Base-by-base conservation (phyloP, 2,329 filamentous ascomycete genomes). In the Zarea fungicola region DNA sequence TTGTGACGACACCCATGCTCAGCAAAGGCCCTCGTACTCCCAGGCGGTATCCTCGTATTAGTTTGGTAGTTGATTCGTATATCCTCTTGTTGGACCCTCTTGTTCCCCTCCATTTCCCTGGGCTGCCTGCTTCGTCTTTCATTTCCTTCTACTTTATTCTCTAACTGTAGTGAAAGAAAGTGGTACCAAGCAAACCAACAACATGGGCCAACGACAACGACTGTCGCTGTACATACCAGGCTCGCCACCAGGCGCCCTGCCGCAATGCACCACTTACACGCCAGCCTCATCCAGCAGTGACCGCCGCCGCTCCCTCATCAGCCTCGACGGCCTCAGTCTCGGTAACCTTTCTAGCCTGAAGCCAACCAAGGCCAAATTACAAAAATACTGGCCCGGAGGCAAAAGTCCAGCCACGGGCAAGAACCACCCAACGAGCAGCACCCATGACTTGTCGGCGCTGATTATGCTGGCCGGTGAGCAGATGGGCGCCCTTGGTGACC, bases 261-360 rank as follows among this genome's bases (percentile, higher is more conserved):
- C 45, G 11, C 36, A 48, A 10, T 34, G 9, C 9, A 34, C 40
- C 7, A 44, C 41, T 44, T 44, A 44, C 40, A 43, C 47, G 41
- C 47, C 47, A 5, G n/a, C 41, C n/a, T n/a, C n/a, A n/a, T n/a
- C n/a, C n/a, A n/a, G n/a, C 6, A 49, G 39, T 28, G 47, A 49
- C 40, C 47, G 47, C 23, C 47, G 47, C 3, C 40, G 47, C 31
- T 49, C 47, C n/a, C 47, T 49, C 34, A 37, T 44, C 40, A 49
- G 47, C 47, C 40, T 49, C 19, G 40, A 49, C 11, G 34, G 34
- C 34, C 25, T 49, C 31, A 44, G 31, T 10, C 39, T 42, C 4
- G 39, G 46, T 13, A 41, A 5, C 45, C 28, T 48, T 9, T 14
- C 13, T 9, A 36, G 19, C 23, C n/a, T 19, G 18, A 49, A 43